A percentile compares a stretch with the other conserved stretches of the same genome.
These are phyloP conservation scores for Cercospora berteroae DNA, from an alignment of 2,329 filamentous ascomycete species.

Conservation along the genomic window DNA sequence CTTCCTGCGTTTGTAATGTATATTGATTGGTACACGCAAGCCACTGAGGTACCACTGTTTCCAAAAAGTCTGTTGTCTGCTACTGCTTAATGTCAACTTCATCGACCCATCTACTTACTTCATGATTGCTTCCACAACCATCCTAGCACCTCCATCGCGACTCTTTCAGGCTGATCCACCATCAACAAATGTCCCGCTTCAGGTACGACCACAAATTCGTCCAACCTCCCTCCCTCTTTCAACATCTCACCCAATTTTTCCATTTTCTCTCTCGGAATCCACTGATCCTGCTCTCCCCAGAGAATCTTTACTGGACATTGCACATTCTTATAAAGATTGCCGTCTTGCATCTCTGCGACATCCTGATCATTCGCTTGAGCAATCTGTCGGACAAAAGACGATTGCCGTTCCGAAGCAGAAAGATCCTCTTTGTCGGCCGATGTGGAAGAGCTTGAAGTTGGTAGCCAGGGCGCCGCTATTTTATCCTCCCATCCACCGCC, in stretches of 20 bases:
- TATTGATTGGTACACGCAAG: background rate
- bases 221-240: slow-evolving; percentile 32
- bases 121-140: slow-evolving; percentile 32
- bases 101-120: background rate
- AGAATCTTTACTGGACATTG: slow-evolving; percentile 41
- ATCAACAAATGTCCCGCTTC: slow-evolving; percentile 48
- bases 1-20: background rate
- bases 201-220: slow-evolving; percentile 40
- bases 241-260: slow-evolving; percentile 35
- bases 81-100: background rate
- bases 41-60: background rate
- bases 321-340: slow-evolving; percentile 39
- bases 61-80: background rate
- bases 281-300: slow-evolving; percentile 47
- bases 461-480: slow-evolving; percentile 40
- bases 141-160: slow-evolving; percentile 41
- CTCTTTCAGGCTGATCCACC: slow-evolving; percentile 44
- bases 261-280: slow-evolving; percentile 46
- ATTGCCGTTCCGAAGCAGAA: slow-evolving; percentile 31
- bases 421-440: background rate
- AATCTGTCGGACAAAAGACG: slow-evolving; percentile 45
- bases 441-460: background rate
- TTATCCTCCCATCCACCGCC: slow-evolving; percentile 37
- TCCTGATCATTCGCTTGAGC: slow-evolving; percentile 27
- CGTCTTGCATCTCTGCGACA: slow-evolving; percentile 42